A percentile compares a stretch with the other conserved stretches of the same genome.
These are phyloP conservation scores for Nakazawaea ernobii DNA, from an alignment of 805 yeast species.

Conservation along the genomic window DNA sequence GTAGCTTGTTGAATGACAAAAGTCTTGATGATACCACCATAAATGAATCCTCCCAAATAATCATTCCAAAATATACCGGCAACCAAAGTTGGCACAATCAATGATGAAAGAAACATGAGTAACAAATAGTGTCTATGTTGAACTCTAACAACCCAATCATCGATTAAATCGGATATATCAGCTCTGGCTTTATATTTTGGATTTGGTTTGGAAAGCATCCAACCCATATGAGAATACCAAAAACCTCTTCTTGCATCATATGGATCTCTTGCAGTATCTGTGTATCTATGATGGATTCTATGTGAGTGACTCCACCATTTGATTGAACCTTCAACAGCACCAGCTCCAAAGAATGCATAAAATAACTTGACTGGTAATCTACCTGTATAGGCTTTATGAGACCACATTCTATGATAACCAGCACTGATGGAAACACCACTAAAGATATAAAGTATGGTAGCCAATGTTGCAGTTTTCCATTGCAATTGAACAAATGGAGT, in stretches of 20 bases:
- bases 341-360: conserved; percentile 75
- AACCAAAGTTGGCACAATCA: conserved; percentile 53
- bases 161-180: conserved; percentile 71
- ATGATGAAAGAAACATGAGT: conserved; percentile 56
- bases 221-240: conserved; percentile 81
- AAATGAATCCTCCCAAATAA: conserved; percentile 67
- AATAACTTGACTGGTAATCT: conserved; percentile 54
- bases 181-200: conserved; percentile 80
- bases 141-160: conserved; percentile 73
- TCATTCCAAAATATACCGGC: conserved; percentile 56
- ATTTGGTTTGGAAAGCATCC: conserved; percentile 79
- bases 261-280: conserved; percentile 80
- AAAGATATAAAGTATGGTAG: conserved; percentile 45
- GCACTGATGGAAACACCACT: conserved; percentile 78
- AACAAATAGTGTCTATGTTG: conserved; percentile 75
- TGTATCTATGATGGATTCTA: conserved; percentile 81
- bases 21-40: conserved; percentile 69
- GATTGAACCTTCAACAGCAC: conserved; percentile 78
- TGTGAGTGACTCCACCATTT: conserved; percentile 90
- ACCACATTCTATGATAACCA: conserved; percentile 77
- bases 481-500: conserved; percentile 45
- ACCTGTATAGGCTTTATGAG: conserved; percentile 70
- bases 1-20: conserved; percentile 77
- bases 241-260: conserved; percentile 81
- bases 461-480: conserved; percentile 38